Evolutionary conservation across 2,329 filamentous ascomycete species (phyloP), one percentile per base, ranked within the genome.

Genomic region (Gremmenia infestans): DNA sequence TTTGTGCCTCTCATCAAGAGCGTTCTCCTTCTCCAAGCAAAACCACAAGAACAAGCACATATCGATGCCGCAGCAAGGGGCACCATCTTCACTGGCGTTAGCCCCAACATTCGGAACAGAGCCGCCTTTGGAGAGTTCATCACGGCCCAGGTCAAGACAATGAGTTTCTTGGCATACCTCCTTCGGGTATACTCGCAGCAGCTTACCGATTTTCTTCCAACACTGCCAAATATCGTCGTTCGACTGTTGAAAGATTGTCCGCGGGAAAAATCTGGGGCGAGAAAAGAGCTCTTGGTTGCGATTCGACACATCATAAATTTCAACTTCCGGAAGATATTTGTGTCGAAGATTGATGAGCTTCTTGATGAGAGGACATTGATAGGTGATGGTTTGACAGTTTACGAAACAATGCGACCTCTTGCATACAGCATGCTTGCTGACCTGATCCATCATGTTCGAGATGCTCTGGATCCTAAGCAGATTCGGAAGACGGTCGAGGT

Each of bases 231-330:
- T 36, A 93, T 97, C 39, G 90, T 97, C 3, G 90, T 99, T 6
- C 84, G 94, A 5, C 75, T 99, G 47, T 77, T 99, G 47, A 90
- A 96, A 68, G 94, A 99, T 68, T 97, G 94, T 57, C 94, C 94
- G 0, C 81, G 93, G 50, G 94, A 97, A 73, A 96, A 96, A 69
- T 97, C 93, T 0, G 88, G 88, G 2, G 90, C 93, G 1, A 82
- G 95, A 17, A 99, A 99, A 71, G 94, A 99, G 72, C 78, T 99
- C 19, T 76, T 99, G 45, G 94, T 99, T 52, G 95, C 94, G 0
- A 97, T 99, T 56, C 83, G 95, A 22, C 95, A 99, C 69, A 97
- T 99, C 65, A 97, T 99, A 72, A 99, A 97, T 73, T 97, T 97
- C 74, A 97, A 97, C 69, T 97, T 97, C 66, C 81, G 94, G 55